Conservation (phyloP, 805 yeast genomes). For the Saccharomycopsis fibuligera region DNA sequence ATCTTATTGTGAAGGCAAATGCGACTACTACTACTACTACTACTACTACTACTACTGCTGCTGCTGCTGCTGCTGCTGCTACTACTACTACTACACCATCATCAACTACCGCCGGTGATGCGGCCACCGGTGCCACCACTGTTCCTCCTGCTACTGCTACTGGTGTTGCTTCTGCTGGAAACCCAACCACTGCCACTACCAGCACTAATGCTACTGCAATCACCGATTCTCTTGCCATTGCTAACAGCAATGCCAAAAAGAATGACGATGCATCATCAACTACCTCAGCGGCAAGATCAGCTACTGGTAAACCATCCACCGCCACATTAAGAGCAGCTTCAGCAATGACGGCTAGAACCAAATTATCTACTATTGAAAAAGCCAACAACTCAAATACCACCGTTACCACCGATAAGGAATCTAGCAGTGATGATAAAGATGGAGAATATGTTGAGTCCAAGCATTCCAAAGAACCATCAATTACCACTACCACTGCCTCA, state of each 20-base stretch:
- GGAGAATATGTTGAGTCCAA: conserved; percentile 10
- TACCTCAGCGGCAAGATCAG: neutral
- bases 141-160: conserved; percentile 1
- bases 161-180: neutral
- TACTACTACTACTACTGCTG: neutral
- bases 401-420: neutral
- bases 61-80: conserved; percentile 1
- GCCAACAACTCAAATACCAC: neutral
- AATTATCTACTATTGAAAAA: neutral
- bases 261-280: neutral
- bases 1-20: conserved; percentile 2
- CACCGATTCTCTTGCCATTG: neutral
- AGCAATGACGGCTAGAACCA: neutral
- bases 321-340: no score
- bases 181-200: conserved; percentile 6
- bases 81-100: conserved; percentile 6
- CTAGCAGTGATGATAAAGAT: neutral
- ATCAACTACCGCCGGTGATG: conserved; percentile 1
- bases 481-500: conserved; percentile 13
- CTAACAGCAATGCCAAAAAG: neutral
- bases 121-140: conserved; percentile 7
- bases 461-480: conserved; percentile 18
- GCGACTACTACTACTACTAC: conserved; percentile 10
- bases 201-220: conserved; percentile 3
- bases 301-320: neutral